Evolutionary conservation across 129 eudicot species (phyloP).

Genomic region (Calendula officinalis): DNA sequence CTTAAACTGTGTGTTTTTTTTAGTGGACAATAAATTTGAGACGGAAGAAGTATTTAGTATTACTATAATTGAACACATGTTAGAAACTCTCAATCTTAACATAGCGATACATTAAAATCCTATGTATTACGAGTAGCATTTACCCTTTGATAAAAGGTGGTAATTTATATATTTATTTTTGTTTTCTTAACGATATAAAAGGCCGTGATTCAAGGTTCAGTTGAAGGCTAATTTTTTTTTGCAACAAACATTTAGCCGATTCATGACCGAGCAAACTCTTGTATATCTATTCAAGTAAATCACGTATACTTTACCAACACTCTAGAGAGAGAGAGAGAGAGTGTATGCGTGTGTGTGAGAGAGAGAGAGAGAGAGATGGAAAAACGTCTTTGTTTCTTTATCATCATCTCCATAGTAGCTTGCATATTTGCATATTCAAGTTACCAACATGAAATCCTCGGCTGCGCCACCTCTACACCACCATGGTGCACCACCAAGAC

Average conservation of each 20-base stretch:
- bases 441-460: constrained; percentile 13
- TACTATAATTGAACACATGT: too few relatives aligned
- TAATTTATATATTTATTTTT: too few relatives aligned
- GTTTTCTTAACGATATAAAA: neutral
- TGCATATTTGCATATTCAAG: constrained; percentile 23
- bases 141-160: too few relatives aligned
- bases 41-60: too few relatives aligned
- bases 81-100: too few relatives aligned
- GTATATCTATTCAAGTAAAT: neutral
- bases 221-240: neutral
- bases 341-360: neutral
- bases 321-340: neutral
- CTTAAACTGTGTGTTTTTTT: too few relatives aligned
- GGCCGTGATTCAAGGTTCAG: constrained; percentile 1
- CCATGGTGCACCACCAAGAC: constrained; percentile 20
- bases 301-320: neutral
- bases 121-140: too few relatives aligned
- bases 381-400: constrained; percentile 9
- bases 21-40: too few relatives aligned
- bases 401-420: constrained; percentile 18
- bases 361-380: constrained; percentile 32
- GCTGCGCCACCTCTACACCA: constrained; percentile 11
- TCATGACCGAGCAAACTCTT: neutral
- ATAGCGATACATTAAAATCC: too few relatives aligned
- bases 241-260: neutral